phyloP scores from a whole-genome alignment of 2,329 filamentous ascomycete genomes.

The Mycosphaerella sp. region DNA sequence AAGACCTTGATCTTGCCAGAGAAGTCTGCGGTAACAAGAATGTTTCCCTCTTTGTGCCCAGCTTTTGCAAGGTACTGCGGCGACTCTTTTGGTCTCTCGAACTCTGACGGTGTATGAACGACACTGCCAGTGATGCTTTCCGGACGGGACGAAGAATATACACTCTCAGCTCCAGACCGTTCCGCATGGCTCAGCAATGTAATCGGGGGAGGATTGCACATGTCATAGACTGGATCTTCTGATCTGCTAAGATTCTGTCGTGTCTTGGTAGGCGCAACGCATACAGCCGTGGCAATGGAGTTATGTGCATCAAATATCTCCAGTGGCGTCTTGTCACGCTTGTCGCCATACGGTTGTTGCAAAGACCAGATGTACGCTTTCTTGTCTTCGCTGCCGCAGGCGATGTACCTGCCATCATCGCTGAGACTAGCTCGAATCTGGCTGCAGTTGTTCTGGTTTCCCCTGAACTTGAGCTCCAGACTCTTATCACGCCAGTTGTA shows the following conservation, averaged over 20 bases:
- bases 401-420: slow-evolving; percentile 77
- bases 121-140: slow-evolving; percentile 39
- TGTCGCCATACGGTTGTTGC: slow-evolving; percentile 53
- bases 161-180: slow-evolving; percentile 35
- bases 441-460: slow-evolving; percentile 81
- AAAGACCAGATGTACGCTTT: slow-evolving; percentile 86
- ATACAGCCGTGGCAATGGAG: slow-evolving; percentile 79
- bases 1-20: slow-evolving; percentile 89
- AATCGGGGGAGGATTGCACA: slow-evolving; percentile 91
- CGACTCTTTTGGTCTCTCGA: slow-evolving; percentile 50
- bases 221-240: slow-evolving; percentile 87
- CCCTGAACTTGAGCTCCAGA: slow-evolving; percentile 83
- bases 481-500: slow-evolving; percentile 83
- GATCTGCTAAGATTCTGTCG: slow-evolving; percentile 71
- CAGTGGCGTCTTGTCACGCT: slow-evolving; percentile 71
- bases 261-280: slow-evolving; percentile 75
- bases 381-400: slow-evolving; percentile 88
- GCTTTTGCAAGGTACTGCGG: slow-evolving; percentile 72
- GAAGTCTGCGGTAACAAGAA: slow-evolving; percentile 86
- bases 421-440: slow-evolving; percentile 88
- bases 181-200: slow-evolving; percentile 72
- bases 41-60: slow-evolving; percentile 73
- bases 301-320: slow-evolving; percentile 90
- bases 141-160: slow-evolving; percentile 43
- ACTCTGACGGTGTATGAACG: slow-evolving; percentile 31